A percentile compares a stretch with the other conserved stretches of the same genome.
These are phyloP conservation scores for Amanita molliuscula DNA, from an alignment of 768 basidiomycete species.

Conservation along the genomic window DNA sequence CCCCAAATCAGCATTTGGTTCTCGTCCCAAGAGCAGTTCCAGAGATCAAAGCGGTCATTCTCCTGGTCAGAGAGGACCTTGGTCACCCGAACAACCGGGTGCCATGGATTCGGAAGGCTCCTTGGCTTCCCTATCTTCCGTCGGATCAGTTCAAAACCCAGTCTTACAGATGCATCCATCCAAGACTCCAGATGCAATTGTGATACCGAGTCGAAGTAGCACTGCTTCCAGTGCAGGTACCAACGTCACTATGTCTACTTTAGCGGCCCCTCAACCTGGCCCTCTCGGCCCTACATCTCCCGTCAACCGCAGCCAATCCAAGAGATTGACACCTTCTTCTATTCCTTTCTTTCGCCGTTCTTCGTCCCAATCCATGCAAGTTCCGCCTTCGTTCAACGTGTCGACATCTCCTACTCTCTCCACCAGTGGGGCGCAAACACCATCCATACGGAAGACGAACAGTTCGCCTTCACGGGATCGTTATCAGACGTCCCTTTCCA, in stretches of 20 bases:
- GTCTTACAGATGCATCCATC: constrained; percentile 32
- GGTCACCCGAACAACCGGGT: constrained; percentile 63
- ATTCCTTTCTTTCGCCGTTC: constrained; percentile 93
- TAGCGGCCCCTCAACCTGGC: constrained; percentile 41
- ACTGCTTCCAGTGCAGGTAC: constrained; percentile 74
- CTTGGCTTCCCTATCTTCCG: constrained; percentile 62
- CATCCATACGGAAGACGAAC: constrained; percentile 31
- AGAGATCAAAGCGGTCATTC: constrained; percentile 49
- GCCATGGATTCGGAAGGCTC: constrained; percentile 77
- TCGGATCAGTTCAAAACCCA: constrained; percentile 51
- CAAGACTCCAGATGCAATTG: constrained; percentile 56
- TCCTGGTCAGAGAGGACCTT: constrained; percentile 34
- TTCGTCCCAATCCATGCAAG: constrained; percentile 79
- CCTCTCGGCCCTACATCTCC: constrained; percentile 70
- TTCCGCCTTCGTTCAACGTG: constrained; percentile 38
- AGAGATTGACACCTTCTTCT: constrained; percentile 82
- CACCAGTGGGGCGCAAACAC: constrained; percentile 25
- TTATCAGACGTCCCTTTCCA: constrained; percentile 39
- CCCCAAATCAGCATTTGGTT: constrained; percentile 54
- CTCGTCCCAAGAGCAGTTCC: constrained; percentile 61
- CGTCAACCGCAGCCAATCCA: constrained; percentile 57
- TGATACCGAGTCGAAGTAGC: constrained; percentile 52
- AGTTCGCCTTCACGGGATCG: constrained; percentile 45
- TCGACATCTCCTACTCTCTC: constrained; percentile 43
- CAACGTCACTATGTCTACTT: constrained; percentile 43